Evolutionary conservation across 352 stramenopile genomes (phyloP), one percentile per base, ranked within the genome.

Genomic region (Phytophthora sansomeana): DNA sequence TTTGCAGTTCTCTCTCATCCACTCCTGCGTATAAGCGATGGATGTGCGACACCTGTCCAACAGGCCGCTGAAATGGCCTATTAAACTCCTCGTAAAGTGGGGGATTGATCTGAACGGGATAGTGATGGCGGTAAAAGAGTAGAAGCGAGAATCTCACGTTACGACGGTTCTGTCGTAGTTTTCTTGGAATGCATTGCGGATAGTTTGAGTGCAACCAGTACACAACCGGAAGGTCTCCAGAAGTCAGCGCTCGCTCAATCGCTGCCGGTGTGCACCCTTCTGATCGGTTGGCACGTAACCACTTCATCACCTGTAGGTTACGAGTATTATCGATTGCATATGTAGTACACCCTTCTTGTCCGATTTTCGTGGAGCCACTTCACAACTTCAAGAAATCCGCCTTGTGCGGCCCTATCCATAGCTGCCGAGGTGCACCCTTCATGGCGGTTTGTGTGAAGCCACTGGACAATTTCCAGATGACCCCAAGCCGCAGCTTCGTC

Each of bases 401-500:
- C 29, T 16, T 38, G 19, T 43, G 35, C 35, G n/a, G 35, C 35
- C 35, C 29, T 17, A n/a, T 59, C 58, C 58, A 71, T 66, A 6
- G 54, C 63, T 17, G 17, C 26, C 0, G 36, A 32, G 4, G 57
- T 57, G 28, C 64, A 68, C 5, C 57, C 64, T 58, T 72, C 58
- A 0, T 8, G 16, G 9, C 64, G 57, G 28, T 67, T 48, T 14
- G 30, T 7, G 21, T 62, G 43, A 9, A 72, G 8, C 49, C 39
- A 72, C 35, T 42, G 17, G 6, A 72, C 50, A 1, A 67, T 19
- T 2, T n/a, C 3, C 1, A 68, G 14, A 17, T 67, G 21, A 24
- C 21, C 21, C 21, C 21, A 24, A 24, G 21, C 21, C 21, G 21
- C 21, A 24, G 21, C 21, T 24, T 24, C 21, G 57, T 5, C 64